These are phyloP conservation scores for Brassica juncea DNA, from an alignment of 345 rosid species.

Conservation along the genomic window DNA sequence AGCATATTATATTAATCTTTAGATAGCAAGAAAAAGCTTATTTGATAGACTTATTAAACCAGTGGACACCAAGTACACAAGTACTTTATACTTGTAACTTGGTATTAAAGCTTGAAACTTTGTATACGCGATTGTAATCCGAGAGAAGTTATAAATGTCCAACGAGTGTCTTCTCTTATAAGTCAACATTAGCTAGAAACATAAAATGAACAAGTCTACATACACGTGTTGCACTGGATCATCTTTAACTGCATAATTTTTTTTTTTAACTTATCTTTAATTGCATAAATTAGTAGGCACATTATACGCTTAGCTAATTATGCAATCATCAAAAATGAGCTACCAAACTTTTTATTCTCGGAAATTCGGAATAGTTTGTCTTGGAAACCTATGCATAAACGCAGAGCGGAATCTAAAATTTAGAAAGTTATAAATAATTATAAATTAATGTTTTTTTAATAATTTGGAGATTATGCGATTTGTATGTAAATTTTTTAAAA, in stretches of 20 bases:
- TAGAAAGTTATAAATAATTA: too few relatives aligned
- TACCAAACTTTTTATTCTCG: neutral
- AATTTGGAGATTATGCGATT: too few relatives aligned
- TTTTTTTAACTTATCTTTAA: too few relatives aligned
- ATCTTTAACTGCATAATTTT: neutral
- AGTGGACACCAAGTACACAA: neutral
- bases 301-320: too few relatives aligned
- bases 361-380: neutral
- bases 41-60: neutral
- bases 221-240: neutral
- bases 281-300: too few relatives aligned
- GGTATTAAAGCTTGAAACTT: neutral
- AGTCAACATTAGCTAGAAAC: conserved; percentile 10
- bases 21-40: neutral
- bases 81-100: neutral
- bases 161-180: neutral
- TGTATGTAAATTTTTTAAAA: too few relatives aligned
- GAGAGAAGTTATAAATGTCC: neutral
- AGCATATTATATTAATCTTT: conserved; percentile 1
- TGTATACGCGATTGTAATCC: neutral
- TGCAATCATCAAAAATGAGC: neutral
- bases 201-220: neutral
- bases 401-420: neutral
- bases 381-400: neutral
- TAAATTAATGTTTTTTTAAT: too few relatives aligned